Evolutionary conservation across 2,329 filamentous ascomycete genomes (phyloP).

Genomic region (Cercospora janseana): DNA sequence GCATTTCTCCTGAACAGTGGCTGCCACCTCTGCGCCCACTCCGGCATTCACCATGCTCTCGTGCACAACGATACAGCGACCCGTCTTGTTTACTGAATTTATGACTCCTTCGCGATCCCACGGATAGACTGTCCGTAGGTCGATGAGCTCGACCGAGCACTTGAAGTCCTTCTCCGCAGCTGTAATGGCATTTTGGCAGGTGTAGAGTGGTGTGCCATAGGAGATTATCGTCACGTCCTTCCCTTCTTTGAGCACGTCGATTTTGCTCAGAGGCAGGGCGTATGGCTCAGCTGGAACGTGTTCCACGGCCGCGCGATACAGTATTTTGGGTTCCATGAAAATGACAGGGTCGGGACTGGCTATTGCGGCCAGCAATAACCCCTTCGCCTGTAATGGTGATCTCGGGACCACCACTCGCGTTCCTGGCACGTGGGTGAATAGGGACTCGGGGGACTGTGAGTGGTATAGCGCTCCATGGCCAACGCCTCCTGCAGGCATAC

Average conservation of each 20-base stretch:
- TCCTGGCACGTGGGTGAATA: constrained; percentile 87
- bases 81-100: constrained; percentile 81
- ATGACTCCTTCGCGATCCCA: constrained; percentile 84
- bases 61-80: constrained; percentile 82
- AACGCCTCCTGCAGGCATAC: constrained; percentile 88
- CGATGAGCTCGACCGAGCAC: constrained; percentile 78
- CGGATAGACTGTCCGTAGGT: constrained; percentile 82
- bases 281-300: constrained; percentile 81
- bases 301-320: constrained; percentile 88
- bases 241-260: constrained; percentile 77
- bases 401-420: constrained; percentile 81
- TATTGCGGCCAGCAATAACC: constrained; percentile 73
- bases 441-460: constrained; percentile 80
- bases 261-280: constrained; percentile 79
- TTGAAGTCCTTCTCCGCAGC: constrained; percentile 73
- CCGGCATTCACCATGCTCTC: constrained; percentile 90
- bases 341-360: constrained; percentile 79
- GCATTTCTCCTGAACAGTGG: constrained; percentile 81
- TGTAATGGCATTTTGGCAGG: constrained; percentile 72
- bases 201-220: constrained; percentile 87
- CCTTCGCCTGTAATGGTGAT: constrained; percentile 84
- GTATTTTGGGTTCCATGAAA: constrained; percentile 91
- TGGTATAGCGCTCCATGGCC: constrained; percentile 88
- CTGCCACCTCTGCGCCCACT: constrained; percentile 83
- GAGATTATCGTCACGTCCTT: constrained; percentile 80